Percentiles rank a stretch among this genome's conserved stretches.
phyloP scores from a whole-genome alignment of 345 rosid species.

The Carallia brachiata region DNA sequence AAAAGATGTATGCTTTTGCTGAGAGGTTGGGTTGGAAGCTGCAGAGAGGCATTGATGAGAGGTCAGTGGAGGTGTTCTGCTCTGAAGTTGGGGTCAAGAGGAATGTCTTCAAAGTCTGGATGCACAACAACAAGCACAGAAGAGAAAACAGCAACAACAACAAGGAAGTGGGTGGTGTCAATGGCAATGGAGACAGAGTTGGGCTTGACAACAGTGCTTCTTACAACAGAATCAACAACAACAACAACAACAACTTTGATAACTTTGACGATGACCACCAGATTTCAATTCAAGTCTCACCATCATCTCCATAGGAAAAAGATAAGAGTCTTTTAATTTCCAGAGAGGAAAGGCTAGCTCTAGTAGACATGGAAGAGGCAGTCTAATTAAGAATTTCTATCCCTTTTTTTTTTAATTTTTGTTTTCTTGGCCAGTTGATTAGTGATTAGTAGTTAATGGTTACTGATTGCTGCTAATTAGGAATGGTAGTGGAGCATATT shows the following conservation, averaged over 20 bases:
- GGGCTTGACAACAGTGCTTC: neutral
- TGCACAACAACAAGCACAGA: slow-evolving; percentile 73
- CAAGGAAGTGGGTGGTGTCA: neutral
- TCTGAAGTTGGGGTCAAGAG: slow-evolving; percentile 56
- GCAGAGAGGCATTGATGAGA: slow-evolving; percentile 50
- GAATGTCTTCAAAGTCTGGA: slow-evolving; percentile 79
- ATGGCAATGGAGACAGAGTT: slow-evolving; percentile 2
- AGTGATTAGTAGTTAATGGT: slow-evolving; percentile 13
- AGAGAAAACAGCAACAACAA: slow-evolving; percentile 28
- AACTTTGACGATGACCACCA: neutral
- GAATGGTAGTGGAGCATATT: slow-evolving; percentile 1
- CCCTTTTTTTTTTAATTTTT: neutral
- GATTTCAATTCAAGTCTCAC: slow-evolving; percentile 20
- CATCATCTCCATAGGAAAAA: slow-evolving; percentile 8
- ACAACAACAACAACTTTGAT: neutral
- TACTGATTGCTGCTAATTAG: slow-evolving; percentile 1
- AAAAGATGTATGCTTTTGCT: slow-evolving; percentile 63
- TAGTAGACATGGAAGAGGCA: neutral
- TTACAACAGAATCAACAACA: neutral
- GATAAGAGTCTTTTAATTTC: neutral
- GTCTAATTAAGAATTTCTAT: neutral
- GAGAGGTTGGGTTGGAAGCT: slow-evolving; percentile 74
- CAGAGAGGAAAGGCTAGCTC: neutral
- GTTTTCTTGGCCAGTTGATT: slow-evolving; percentile 2
- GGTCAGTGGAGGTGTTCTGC: slow-evolving; percentile 49